Percentiles rank a stretch among this genome's conserved stretches.
phyloP scores from a whole-genome alignment of 768 basidiomycete species.

The Cubamyces lactineus region DNA sequence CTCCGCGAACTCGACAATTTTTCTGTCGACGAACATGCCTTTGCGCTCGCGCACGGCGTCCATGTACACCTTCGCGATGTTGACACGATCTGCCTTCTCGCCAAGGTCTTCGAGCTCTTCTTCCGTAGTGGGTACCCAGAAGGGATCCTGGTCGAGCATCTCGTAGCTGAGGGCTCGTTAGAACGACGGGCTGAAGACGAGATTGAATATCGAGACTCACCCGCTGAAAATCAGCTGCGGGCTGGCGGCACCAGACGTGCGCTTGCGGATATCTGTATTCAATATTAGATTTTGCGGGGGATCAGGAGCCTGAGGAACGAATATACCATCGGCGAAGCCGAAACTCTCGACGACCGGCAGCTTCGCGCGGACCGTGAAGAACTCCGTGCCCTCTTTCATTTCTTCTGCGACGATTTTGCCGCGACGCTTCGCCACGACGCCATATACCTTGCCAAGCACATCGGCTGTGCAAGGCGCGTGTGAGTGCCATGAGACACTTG shows the following conservation, averaged over 20 bases:
- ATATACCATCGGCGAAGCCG: conserved; percentile 92
- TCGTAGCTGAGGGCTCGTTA: conserved; percentile 65
- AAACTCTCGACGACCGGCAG: conserved; percentile 97
- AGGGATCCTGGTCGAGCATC: conserved; percentile 90
- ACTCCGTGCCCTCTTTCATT: conserved; percentile 96
- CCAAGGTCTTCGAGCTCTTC: conserved; percentile 97
- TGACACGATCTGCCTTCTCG: conserved; percentile 91
- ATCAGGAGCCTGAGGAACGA: not conserved
- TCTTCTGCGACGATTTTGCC: conserved; percentile 95
- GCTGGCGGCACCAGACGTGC: conserved; percentile 95
- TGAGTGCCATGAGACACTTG: conserved; percentile 22
- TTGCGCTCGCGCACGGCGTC: conserved; percentile 89
- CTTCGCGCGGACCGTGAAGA: conserved; percentile 90
- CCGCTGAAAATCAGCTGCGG: conserved; percentile 97
- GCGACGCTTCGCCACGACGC: conserved; percentile 87
- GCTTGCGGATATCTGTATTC: conserved; percentile 84
- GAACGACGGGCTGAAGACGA: conserved; percentile 19
- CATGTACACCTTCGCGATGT: conserved; percentile 93
- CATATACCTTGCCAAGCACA: conserved; percentile 96
- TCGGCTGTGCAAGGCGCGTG: conserved; percentile 61
- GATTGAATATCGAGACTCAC: conserved; percentile 45
- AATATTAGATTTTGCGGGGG: not conserved
- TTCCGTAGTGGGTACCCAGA: conserved; percentile 97
- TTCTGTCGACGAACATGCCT: conserved; percentile 93
- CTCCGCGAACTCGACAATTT: conserved; percentile 94